Conservation (phyloP, 177 flowering plant genomes). For the Vitis hybrid region DNA sequence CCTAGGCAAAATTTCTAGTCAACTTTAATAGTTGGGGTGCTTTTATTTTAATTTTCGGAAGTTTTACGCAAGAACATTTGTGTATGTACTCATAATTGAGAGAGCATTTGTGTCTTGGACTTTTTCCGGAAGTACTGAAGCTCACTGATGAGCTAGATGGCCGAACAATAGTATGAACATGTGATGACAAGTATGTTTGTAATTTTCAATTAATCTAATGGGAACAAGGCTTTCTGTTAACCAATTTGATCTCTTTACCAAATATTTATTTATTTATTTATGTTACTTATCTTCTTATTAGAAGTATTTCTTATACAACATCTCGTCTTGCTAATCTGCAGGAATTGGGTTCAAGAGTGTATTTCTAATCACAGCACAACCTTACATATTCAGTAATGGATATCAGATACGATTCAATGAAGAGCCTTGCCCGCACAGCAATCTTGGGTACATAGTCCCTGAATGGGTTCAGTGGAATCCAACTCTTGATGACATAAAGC, state of each 20-base stretch:
- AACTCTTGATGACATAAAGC: conserved; percentile 38
- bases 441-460: conserved; percentile 71
- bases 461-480: conserved; percentile 79
- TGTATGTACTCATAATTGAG: too few species aligned
- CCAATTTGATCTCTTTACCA: background rate
- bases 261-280: background rate
- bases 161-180: too few species aligned
- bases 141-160: too few species aligned
- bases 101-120: too few species aligned
- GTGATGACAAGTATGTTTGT: too few species aligned
- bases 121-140: too few species aligned
- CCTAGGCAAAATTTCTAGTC: too few species aligned
- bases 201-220: too few species aligned
- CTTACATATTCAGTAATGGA: conserved; percentile 76
- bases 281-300: background rate
- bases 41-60: too few species aligned
- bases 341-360: conserved; percentile 93
- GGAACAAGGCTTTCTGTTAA: background rate
- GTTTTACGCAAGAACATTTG: too few species aligned
- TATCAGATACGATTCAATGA: conserved; percentile 69
- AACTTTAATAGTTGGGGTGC: too few species aligned
- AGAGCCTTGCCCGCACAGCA: conserved; percentile 52
- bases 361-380: conserved; percentile 67
- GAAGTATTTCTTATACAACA: background rate
- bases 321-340: conserved; percentile 16